Evolutionary conservation across 768 basidiomycete species (phyloP), one percentile per base, ranked within the genome.

Genomic region (Rickenella mellea): DNA sequence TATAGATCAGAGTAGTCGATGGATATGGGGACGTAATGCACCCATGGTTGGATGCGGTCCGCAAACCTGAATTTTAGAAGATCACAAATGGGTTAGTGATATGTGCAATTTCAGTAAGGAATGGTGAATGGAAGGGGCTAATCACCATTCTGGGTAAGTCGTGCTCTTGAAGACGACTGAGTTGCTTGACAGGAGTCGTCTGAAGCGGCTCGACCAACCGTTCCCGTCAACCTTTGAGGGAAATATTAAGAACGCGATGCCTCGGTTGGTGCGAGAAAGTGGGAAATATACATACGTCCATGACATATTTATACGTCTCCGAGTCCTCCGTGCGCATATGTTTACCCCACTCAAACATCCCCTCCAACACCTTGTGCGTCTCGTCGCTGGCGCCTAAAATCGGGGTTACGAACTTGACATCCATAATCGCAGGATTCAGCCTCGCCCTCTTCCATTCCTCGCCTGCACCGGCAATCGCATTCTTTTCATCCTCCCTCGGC

Each of bases 61-160:
- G 47, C 49, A 32, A 44, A 58, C 53, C 66, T n/a, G n/a, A n/a
- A n/a, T n/a, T n/a, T n/a, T n/a, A n/a, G n/a, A n/a, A n/a, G n/a
- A n/a, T n/a, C n/a, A n/a, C n/a, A n/a, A n/a, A n/a, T n/a, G n/a
- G n/a, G n/a, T n/a, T n/a, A n/a, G n/a, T n/a, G n/a, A n/a, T n/a
- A n/a, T n/a, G n/a, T n/a, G n/a, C n/a, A n/a, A n/a, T n/a, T n/a
- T n/a, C n/a, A n/a, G n/a, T n/a, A n/a, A n/a, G n/a, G n/a, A n/a
- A n/a, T n/a, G n/a, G n/a, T n/a, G n/a, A n/a, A n/a, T n/a, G n/a
- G n/a, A n/a, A n/a, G n/a, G n/a, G n/a, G n/a, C n/a, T n/a, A n/a
- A n/a, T n/a, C 52, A 78, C 83, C 83, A 85, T 59, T 84, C 83
- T 0, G 80, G 81, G 52, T 79, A 83, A 47, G 83, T 70, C 0